Conservation (phyloP, 768 basidiomycete genomes). For the Tubosaeta brunneosetosa region DNA sequence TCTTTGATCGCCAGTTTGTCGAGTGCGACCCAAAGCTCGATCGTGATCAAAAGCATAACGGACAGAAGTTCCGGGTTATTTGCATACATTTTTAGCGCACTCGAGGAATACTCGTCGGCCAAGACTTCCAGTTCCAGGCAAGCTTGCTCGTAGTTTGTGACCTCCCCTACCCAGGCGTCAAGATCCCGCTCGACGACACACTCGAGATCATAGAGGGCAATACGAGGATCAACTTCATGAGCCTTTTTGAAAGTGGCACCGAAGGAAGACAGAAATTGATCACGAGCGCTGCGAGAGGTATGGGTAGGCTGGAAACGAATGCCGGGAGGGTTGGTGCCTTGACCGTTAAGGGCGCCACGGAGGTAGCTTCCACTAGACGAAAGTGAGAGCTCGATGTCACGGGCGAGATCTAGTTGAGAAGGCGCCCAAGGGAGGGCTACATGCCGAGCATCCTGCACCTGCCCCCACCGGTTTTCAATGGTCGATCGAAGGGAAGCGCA, state of each 20-base stretch:
- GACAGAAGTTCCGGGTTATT: no score
- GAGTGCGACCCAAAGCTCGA: no score
- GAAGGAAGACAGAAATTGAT: slow-evolving; percentile 17
- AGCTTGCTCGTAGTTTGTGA: slow-evolving; percentile 17
- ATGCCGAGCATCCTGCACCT: slow-evolving; percentile 23
- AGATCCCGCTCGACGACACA: slow-evolving; percentile 25
- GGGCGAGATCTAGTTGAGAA: slow-evolving; percentile 20
- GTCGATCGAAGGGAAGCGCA: slow-evolving; percentile 16
- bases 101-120: slow-evolving; percentile 22
- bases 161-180: slow-evolving; percentile 29
- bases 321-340: slow-evolving; percentile 1
- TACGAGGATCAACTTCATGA: slow-evolving; percentile 2
- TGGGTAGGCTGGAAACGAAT: not conserved
- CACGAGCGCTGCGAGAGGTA: slow-evolving; percentile 7
- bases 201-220: slow-evolving; percentile 38
- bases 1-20: no score
- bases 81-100: slow-evolving; percentile 27
- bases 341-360: slow-evolving; percentile 8
- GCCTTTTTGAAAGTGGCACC: slow-evolving; percentile 9
- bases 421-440: slow-evolving; percentile 28
- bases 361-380: slow-evolving; percentile 27
- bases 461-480: slow-evolving; percentile 33
- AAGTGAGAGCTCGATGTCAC: slow-evolving; percentile 34
- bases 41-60: no score
- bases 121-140: slow-evolving; percentile 26